Evolutionary conservation across 352 stramenopile species (phyloP).

Genomic region (Phytophthora lateralis): DNA sequence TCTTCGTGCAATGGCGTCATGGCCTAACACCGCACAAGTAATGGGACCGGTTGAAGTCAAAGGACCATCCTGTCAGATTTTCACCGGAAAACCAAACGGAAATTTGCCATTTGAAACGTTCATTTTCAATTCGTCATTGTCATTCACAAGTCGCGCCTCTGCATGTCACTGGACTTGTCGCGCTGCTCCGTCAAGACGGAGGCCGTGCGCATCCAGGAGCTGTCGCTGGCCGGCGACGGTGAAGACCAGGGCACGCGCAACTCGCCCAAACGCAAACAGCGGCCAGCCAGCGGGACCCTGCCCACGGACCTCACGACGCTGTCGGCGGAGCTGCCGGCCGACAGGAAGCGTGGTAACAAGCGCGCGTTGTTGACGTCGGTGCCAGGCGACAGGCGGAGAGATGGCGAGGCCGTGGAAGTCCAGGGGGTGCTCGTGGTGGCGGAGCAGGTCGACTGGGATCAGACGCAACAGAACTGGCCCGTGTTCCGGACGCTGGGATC

Average conservation of each 20-base stretch:
- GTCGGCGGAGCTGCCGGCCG: constrained; percentile 2
- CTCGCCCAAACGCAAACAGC: constrained; percentile 39
- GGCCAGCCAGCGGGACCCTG: constrained; percentile 15
- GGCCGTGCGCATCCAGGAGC: constrained; percentile 40
- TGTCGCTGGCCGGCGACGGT: constrained; percentile 32
- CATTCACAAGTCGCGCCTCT: constrained; percentile 35
- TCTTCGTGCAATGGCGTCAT: constrained; percentile 21
- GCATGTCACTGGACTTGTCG: constrained; percentile 28
- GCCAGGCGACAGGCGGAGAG: constrained; percentile 18
- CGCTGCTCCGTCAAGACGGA: constrained; percentile 31
- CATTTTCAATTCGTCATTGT: constrained; percentile 27
- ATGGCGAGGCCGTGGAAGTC: constrained; percentile 46
- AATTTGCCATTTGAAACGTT: constrained; percentile 8
- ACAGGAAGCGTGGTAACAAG: constrained; percentile 52
- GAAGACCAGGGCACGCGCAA: constrained; percentile 5
- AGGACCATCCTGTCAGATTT: neutral
- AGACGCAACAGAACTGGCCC: constrained; percentile 8
- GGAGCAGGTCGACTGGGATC: constrained; percentile 40
- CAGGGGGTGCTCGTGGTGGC: constrained; percentile 58
- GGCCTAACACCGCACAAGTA: neutral
- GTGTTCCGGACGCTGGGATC: constrained; percentile 54
- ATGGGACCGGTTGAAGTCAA: neutral
- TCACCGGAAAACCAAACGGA: neutral
- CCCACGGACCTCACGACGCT: constrained; percentile 22
- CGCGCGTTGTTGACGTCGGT: constrained; percentile 33